Evolutionary conservation across 768 basidiomycete species (phyloP), one percentile per base, ranked within the genome.

Genomic region (Hortiboletus campestris): DNA sequence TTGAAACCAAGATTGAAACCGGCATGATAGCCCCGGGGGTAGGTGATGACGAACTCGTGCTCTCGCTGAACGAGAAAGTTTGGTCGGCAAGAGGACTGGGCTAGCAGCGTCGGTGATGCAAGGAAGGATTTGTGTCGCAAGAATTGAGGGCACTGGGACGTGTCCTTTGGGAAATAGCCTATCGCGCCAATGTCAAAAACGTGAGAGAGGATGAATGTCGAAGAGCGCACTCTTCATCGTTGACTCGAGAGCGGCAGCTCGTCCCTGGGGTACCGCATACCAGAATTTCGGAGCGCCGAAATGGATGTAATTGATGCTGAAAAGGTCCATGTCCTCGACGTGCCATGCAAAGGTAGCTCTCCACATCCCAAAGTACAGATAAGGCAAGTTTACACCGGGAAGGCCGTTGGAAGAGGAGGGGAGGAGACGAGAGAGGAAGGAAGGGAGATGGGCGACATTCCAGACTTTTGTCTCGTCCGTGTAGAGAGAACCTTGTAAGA

Each of bases 311-410:
- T 99, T 99, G 75, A 99, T 98, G 53, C 93, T 95, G 74, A 96
- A 98, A 1, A 99, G 80, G 67, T 99, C 97, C 91, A 98, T 97
- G 72, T 99, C 97, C 72, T 99, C 97, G 46, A 99, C 97, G 64
- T 99, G 97, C 96, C 97, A 99, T 0, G 94, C 92, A 72, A 98
- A 98, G 0, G 94, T 94, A 22, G 96, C 96, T 48, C 94, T 80
- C 97, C 97, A 99, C 95, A 98, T 98, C 60, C 97, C 97, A 69
- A 95, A 98, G 72, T 98, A 98, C 2, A 98, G 82, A 69, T 98
- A 98, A 0, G 96, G 96, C 3, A 94, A 88, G 67, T 98, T 98
- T 46, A 99, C 97, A 10, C 97, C 97, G 1, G 96, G 95, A 28
- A 99, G 76, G 39, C 86, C 83, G 49, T 86, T 82, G 38, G 78